Evolutionary conservation across 2,329 filamentous ascomycete species (phyloP).

Genomic region (Sarocladium kiliense): DNA sequence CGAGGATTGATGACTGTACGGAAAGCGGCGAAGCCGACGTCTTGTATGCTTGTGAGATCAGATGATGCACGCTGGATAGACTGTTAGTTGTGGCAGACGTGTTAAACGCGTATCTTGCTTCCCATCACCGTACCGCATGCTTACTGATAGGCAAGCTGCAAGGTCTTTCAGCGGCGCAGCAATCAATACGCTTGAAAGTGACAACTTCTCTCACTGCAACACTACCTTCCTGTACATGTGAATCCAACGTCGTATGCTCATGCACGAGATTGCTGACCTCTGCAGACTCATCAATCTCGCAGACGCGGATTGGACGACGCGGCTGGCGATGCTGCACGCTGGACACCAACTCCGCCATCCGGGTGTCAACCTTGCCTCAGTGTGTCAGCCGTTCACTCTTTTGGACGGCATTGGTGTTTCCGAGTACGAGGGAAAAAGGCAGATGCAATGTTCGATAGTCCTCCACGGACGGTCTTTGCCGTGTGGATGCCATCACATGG

Average conservation of each 20-base stretch:
- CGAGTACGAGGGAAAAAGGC: not conserved
- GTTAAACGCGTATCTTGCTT: too few species aligned
- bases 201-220: not conserved
- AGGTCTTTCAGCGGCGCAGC: not conserved
- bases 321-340: not conserved
- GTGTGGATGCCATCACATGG: too few species aligned
- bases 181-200: not conserved
- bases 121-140: not conserved
- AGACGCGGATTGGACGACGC: not conserved
- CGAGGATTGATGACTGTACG: not conserved
- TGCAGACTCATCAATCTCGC: constrained; percentile 8
- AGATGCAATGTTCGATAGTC: too few species aligned
- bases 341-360: not conserved
- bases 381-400: not conserved
- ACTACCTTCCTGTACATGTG: too few species aligned
- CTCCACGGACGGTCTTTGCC: too few species aligned
- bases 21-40: not conserved
- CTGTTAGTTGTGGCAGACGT: too few species aligned
- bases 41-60: not conserved
- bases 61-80: not conserved
- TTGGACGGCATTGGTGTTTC: not conserved
- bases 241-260: not conserved
- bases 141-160: not conserved
- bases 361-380: not conserved
- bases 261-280: not conserved